phyloP scores from a whole-genome alignment of 225 moss, liverwort and hornwort species.

The Physcomitrium patens region DNA sequence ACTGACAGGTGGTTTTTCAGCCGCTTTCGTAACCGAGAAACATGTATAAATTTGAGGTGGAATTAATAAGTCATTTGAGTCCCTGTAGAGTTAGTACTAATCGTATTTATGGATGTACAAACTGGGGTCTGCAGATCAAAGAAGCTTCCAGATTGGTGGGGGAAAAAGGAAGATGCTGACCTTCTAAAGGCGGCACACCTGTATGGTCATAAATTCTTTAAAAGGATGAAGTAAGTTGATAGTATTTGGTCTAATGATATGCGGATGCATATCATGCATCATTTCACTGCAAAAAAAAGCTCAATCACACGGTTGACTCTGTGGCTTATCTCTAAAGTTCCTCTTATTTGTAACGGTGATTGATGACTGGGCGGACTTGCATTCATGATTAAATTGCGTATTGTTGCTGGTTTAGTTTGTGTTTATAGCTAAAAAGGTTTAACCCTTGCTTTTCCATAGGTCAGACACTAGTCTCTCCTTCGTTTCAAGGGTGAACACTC shows the following conservation, averaged over 20 bases:
- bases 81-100: background rate
- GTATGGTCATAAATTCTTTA: constrained; percentile 73
- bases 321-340: constrained; percentile 4
- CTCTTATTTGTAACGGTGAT: constrained; percentile 1
- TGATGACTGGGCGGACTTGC: background rate
- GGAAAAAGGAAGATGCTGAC: constrained; percentile 71
- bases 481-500: constrained; percentile 35
- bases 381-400: background rate
- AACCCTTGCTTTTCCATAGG: constrained; percentile 25
- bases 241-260: background rate
- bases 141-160: constrained; percentile 84
- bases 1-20: background rate
- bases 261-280: background rate
- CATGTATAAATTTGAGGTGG: background rate
- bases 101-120: background rate
- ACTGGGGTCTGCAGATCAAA: constrained; percentile 55
- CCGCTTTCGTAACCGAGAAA: constrained; percentile 17
- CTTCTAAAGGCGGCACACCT: constrained; percentile 68
- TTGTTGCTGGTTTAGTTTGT: constrained; percentile 6
- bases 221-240: constrained; percentile 64
- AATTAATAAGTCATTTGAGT: background rate
- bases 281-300: background rate
- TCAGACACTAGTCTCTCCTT: constrained; percentile 44
- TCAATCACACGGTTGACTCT: constrained; percentile 4
- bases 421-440: background rate